Conservation (phyloP, 305 asterid genomes). For the Solanum hybrid region DNA sequence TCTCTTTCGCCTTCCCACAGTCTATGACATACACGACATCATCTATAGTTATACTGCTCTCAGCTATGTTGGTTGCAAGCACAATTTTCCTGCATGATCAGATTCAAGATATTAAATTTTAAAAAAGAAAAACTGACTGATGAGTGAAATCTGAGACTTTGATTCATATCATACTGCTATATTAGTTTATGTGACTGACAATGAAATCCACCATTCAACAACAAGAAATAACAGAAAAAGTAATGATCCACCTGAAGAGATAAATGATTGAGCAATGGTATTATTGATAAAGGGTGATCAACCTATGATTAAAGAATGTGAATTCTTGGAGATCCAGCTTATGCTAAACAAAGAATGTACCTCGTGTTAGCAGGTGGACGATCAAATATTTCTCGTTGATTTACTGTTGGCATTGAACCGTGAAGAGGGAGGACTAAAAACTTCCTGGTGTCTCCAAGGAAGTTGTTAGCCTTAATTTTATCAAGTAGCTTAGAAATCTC, state of each 20-base stretch:
- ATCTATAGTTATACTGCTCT: constrained; percentile 95
- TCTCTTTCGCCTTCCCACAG: constrained; percentile 97
- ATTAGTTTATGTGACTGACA: neutral
- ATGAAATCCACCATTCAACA: neutral
- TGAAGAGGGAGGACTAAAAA: constrained; percentile 81
- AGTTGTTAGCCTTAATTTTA: constrained; percentile 47
- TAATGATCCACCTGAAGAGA: neutral
- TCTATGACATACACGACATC: constrained; percentile 91
- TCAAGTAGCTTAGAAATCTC: constrained; percentile 87
- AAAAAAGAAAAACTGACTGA: neutral
- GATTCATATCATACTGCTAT: neutral
- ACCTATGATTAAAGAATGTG: neutral
- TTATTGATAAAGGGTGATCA: neutral
- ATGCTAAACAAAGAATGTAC: constrained; percentile 17
- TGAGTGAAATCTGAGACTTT: neutral
- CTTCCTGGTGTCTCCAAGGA: constrained; percentile 55
- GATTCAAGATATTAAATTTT: neutral
- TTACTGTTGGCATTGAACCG: constrained; percentile 94
- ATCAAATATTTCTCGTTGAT: constrained; percentile 82
- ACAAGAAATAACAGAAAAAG: neutral
- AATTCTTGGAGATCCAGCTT: neutral
- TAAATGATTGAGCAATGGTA: neutral
- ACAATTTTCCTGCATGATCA: constrained; percentile 68
- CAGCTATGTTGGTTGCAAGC: constrained; percentile 93
- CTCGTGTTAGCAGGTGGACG: constrained; percentile 70